Base-by-base conservation (phyloP, 257 asterid species). In the Solanum boliviense region DNA sequence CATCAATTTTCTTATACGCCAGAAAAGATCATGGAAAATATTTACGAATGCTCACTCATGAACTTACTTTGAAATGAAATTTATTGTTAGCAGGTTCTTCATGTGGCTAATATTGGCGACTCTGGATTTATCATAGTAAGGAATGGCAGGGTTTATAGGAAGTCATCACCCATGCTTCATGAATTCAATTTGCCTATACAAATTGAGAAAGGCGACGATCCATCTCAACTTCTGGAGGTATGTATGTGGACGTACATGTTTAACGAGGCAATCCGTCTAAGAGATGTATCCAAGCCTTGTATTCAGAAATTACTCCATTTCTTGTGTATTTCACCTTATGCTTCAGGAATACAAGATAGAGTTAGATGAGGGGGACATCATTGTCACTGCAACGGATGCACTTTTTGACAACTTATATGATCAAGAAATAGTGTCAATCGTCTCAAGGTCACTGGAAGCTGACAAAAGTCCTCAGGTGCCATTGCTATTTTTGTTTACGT, bases 61-160 rank as follows among this genome's bases (percentile, higher is more conserved):
- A 18, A 8, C 86, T n/a, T 82, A 46, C 75, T 67, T 71, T 72
- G 60, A 79, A 13, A 46, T 31, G 71, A 16, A 32, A 35, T 12
- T 52, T 44, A 18, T 27, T 89, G 62, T 84, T 74, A 79, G 46
- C 93, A 96, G 98, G 96, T 91, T 88, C 94, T 97, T 89, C 93
- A 90, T 9, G 95, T 93, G 86, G 98, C 92, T 46, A 95, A 94
- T 91, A 88, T 97, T 88, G 99, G 99, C 84, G 96, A 95, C 93
- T 93, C 98, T 10, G 98, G 98, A 76, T 95, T 95, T 89, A 87
- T 95, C 34, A 35, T 95, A 83, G 88, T 95, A 87, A 93, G 98
- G 70, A 88, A 95, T 36, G 95, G 96, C 29, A 88, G 89, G 46
- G 90, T 95, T 86, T 92, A 91, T 88, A 89, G 89, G 84, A 96